Evolutionary conservation across 75 land plant species (phyloP), one percentile per base, ranked within the genome.

Genomic region (Picea sitchensis): DNA sequence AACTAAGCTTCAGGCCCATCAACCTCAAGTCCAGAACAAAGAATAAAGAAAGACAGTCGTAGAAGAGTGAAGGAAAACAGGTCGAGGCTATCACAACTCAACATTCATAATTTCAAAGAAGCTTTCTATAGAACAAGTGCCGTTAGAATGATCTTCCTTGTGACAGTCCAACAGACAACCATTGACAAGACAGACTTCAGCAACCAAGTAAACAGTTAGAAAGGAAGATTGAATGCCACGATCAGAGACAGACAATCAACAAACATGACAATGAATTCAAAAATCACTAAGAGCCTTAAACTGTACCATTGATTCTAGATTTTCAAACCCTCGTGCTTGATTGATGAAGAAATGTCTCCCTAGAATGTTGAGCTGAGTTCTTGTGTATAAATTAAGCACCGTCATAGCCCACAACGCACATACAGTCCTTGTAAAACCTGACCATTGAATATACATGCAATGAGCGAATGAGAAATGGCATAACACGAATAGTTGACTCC

Each of bases 281-380:
- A 34, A 59, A 86, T 20, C 58, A 77, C 64, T 57, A 71, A 15
- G 64, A 32, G 11, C 56, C 56, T 51, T 51, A 51, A 64, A 34
- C 51, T 65, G n/a, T 89, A 93, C 98, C 88, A 77, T 84, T 77
- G 84, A 65, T n/a, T 84, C 80, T 63, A 85, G 77, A 78, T 76
- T 78, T 74, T 83, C 89, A 68, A 88, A 82, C 76, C 85, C 87
- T 32, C 89, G 77, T 2, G 98, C 96, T 31, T 90, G 90, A 75
- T 92, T 90, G 63, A 95, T 88, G 69, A 93, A 98, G 34, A 95
- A 79, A 89, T 93, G 96, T 54, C 99, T 92, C 36, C 95, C 99
- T 78, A 98, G 81, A 71, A 98, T 89, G 80, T 95, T 98, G 47
- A 95, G 89, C 75, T 89, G 98, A 81, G 91, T 91, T 80, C 94